Evolutionary conservation across 2,329 filamentous ascomycete species (phyloP), one percentile per base, ranked within the genome.

Genomic region (Cytospora paraplurivora): DNA sequence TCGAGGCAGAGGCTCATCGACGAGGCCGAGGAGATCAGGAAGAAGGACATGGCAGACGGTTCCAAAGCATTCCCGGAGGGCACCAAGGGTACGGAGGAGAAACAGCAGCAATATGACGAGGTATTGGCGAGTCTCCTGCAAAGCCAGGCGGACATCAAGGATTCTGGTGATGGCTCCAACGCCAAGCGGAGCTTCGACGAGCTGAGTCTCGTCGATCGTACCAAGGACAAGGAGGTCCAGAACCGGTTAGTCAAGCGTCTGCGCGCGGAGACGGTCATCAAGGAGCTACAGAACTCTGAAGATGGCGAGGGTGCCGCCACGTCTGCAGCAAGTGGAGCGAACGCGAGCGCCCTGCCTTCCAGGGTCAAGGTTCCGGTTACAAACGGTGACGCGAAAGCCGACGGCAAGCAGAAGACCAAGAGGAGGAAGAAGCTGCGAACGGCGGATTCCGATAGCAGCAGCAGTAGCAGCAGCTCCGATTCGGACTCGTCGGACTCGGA

Each of bases 1-100:
- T 88, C 88, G 7, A 86, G 92, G 61, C 85, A 87, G 62, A 82
- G 92, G 62, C 77, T 97, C 66, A 81, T 82, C 47, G 82, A 91
- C 70, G 80, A 84, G 62, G 91, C 91, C 32, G 79, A 85, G 64
- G 83, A 87, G 58, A 76, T 88, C 56, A 81, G 87, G 68, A 78
- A 82, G 61, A 80, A 82, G 68, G 82, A 88, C 69, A 80, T 84
- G 71, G 79, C 83, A 59, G 76, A 78, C 52, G 81, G 80, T 33
- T 70, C 73, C 32, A 75, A 74, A 35, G 82, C 72, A 6, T 86
- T 86, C 71, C 76, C 82, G 8, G 77, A 79, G 47, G 76, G 80
- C 41, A 81, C 79, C 67, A 76, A 80, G 65, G 76, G 81, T 64
- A 73, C 77, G 67, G 78, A 82, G 67, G 78, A 77, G 69, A 82